Percentiles rank a stretch among this genome's conserved stretches.
Conservation (phyloP, 164 flowering plant genomes). For the Sextonia rubra region DNA sequence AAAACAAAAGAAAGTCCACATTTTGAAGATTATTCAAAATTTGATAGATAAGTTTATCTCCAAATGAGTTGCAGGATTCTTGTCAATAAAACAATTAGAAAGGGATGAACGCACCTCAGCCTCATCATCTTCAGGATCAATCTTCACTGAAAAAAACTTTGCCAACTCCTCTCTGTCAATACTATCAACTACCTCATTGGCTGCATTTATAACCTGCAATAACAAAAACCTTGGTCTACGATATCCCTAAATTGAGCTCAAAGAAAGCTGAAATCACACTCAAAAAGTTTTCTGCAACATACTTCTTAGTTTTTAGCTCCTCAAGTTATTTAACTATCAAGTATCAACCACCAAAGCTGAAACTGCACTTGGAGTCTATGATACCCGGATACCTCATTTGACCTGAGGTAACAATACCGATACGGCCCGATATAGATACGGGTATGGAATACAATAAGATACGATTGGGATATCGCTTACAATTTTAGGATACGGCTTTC, state of each 20-base stretch:
- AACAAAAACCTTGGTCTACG: neutral
- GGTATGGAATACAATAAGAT: too few species aligned
- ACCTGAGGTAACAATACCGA: too few species aligned
- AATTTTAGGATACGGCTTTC: too few species aligned
- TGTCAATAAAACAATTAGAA: neutral
- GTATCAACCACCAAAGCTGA: too few species aligned
- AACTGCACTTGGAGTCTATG: too few species aligned
- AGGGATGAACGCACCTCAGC: slow-evolving; percentile 50
- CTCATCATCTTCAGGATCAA: slow-evolving; percentile 89
- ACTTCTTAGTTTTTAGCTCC: too few species aligned
- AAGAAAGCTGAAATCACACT: neutral
- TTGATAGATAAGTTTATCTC: neutral
- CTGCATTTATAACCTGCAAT: slow-evolving; percentile 73
- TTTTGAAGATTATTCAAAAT: neutral
- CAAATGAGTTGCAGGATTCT: neutral
- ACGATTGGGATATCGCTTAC: too few species aligned
- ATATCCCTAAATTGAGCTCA: neutral
- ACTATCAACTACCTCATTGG: slow-evolving; percentile 82
- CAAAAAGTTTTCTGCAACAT: too few species aligned
- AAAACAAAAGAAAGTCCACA: slow-evolving; percentile 1
- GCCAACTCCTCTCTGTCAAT: slow-evolving; percentile 80
- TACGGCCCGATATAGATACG: too few species aligned
- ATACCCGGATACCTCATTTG: too few species aligned
- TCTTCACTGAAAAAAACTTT: slow-evolving; percentile 52
- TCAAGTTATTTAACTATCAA: too few species aligned